phyloP scores from a whole-genome alignment of 2,329 filamentous ascomycete species.

The Cladosporium sp. region DNA sequence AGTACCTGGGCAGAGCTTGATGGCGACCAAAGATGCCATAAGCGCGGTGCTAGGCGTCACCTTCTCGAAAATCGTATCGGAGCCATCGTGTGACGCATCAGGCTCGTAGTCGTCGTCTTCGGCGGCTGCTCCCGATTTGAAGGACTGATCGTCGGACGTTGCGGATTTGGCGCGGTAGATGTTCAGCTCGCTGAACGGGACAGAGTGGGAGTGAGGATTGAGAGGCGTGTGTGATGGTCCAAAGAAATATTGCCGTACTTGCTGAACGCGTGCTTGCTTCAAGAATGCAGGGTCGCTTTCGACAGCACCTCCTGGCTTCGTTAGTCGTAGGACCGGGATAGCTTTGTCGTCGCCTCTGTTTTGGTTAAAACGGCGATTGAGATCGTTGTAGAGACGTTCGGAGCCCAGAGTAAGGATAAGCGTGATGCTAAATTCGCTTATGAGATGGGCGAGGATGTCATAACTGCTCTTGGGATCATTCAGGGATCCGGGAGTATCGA shows the following conservation, averaged over 20 bases:
- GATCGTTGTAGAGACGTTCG: slow-evolving; percentile 67
- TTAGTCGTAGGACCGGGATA: slow-evolving; percentile 70
- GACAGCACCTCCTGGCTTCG: slow-evolving; percentile 81
- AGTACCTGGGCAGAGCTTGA: slow-evolving; percentile 65
- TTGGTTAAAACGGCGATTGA: slow-evolving; percentile 61
- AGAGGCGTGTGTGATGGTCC: slow-evolving; percentile 66
- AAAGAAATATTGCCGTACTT: slow-evolving; percentile 92
- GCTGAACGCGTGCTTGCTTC: slow-evolving; percentile 66
- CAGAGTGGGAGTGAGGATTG: slow-evolving; percentile 80
- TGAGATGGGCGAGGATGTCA: slow-evolving; percentile 76
- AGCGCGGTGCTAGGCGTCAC: slow-evolving; percentile 63
- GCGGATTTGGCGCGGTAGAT: slow-evolving; percentile 49
- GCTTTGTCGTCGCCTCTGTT: slow-evolving; percentile 52
- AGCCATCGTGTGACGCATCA: neutral
- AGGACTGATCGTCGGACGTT: slow-evolving; percentile 21
- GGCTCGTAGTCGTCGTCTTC: slow-evolving; percentile 46
- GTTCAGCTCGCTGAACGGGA: slow-evolving; percentile 68
- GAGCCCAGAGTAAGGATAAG: slow-evolving; percentile 79
- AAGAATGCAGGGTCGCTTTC: slow-evolving; percentile 70
- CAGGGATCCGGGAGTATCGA: slow-evolving; percentile 73
- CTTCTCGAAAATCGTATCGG: slow-evolving; percentile 35
- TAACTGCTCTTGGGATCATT: slow-evolving; percentile 61
- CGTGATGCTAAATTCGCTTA: slow-evolving; percentile 65
- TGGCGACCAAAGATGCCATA: slow-evolving; percentile 76
- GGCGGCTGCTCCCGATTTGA: slow-evolving; percentile 30